phyloP scores from a whole-genome alignment of 1,284 basidiomycete genomes.

The Fomitopsis betulina region DNA sequence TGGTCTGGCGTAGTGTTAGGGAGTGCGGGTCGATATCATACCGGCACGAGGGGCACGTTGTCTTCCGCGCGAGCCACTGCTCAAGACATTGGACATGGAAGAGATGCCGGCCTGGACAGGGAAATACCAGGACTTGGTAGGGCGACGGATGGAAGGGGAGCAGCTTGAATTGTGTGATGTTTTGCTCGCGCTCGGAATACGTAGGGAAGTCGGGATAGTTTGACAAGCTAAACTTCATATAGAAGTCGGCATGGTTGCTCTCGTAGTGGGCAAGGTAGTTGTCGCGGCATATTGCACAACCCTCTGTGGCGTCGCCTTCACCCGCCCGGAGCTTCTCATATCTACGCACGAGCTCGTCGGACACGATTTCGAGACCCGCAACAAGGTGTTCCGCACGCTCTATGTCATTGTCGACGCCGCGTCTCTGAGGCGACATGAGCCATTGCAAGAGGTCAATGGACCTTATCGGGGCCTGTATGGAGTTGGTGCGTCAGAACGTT shows the following conservation, averaged over 20 bases:
- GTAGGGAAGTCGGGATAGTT: neutral
- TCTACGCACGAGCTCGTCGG: slow-evolving; percentile 20
- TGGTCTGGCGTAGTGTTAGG: slow-evolving; percentile 16
- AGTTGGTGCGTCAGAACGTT: neutral
- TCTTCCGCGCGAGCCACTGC: slow-evolving; percentile 28
- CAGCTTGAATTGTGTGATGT: neutral
- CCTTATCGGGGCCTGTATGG: neutral
- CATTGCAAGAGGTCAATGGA: slow-evolving; percentile 7
- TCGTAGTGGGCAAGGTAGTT: slow-evolving; percentile 10
- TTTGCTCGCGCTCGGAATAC: neutral
- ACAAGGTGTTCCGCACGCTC: slow-evolving; percentile 24
- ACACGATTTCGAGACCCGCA: slow-evolving; percentile 18
- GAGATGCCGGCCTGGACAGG: slow-evolving; percentile 28
- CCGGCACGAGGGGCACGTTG: slow-evolving; percentile 29
- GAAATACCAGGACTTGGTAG: slow-evolving; percentile 21
- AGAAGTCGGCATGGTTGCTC: neutral
- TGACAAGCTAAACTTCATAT: no score
- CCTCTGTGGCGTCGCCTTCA: slow-evolving; percentile 19
- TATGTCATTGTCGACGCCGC: slow-evolving; percentile 13
- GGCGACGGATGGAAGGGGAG: slow-evolving; percentile 16
- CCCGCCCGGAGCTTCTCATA: slow-evolving; percentile 25
- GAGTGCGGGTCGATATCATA: slow-evolving; percentile 29
- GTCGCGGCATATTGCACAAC: slow-evolving; percentile 28
- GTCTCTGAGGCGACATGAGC: slow-evolving; percentile 1
- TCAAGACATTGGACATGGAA: slow-evolving; percentile 25